Percentiles rank a stretch among this genome's conserved stretches.
Evolutionary conservation across 176 grass and related monocot species (phyloP).

Genomic region (Triticum monococcum): DNA sequence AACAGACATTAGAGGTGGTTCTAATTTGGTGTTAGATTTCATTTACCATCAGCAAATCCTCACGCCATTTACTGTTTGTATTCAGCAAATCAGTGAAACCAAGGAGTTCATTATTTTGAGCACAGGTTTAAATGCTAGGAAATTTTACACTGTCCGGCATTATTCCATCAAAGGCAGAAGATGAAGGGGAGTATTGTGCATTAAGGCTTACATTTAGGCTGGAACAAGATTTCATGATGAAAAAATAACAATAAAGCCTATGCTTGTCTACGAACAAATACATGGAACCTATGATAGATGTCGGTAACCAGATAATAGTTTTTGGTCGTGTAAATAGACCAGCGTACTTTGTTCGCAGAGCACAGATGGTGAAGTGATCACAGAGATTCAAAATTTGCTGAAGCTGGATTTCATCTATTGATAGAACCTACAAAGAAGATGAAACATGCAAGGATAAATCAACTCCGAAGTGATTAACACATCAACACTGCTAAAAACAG

Average conservation of each 20-base stretch:
- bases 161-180: slow-evolving; percentile 14
- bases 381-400: slow-evolving; percentile 74
- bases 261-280: slow-evolving; percentile 19
- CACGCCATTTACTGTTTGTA: not conserved
- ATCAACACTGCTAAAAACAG: slow-evolving; percentile 28
- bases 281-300: slow-evolving; percentile 29
- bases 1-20: slow-evolving; percentile 3
- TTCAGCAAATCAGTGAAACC: slow-evolving; percentile 24
- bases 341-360: slow-evolving; percentile 75
- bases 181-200: not conserved
- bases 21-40: not conserved
- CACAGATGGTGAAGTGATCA: slow-evolving; percentile 86
- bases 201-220: not conserved
- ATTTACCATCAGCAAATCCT: slow-evolving; percentile 11
- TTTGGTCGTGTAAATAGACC: slow-evolving; percentile 26
- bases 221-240: not conserved
- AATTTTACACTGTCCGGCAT: not conserved
- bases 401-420: slow-evolving; percentile 74
- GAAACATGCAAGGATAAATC: slow-evolving; percentile 34
- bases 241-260: slow-evolving; percentile 3
- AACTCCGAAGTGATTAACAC: slow-evolving; percentile 11
- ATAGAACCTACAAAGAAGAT: slow-evolving; percentile 57
- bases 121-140: not conserved
- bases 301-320: not conserved
- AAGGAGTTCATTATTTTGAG: slow-evolving; percentile 16